These are phyloP conservation scores for Rhizomucor pusillus DNA, from an alignment of 371 early-diverging fungal species.

Conservation along the genomic window DNA sequence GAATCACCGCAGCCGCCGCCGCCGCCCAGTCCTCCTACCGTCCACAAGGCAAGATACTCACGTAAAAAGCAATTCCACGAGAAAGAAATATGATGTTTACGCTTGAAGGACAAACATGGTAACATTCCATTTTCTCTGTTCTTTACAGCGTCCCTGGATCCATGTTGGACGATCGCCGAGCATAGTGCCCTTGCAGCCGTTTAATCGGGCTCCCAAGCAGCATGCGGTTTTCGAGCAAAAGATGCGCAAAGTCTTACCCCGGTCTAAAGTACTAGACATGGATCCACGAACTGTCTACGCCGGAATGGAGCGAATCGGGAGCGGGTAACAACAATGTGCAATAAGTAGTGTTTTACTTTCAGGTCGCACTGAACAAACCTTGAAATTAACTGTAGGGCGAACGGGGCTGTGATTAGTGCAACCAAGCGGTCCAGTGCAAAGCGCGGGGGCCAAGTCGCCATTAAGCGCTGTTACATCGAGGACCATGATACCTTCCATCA, in stretches of 20 bases:
- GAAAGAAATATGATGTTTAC: background rate
- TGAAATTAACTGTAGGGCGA: conserved; percentile 17
- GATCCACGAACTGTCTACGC: conserved; percentile 39
- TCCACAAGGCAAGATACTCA: background rate
- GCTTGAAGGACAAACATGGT: too few relatives aligned
- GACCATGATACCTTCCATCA: conserved; percentile 46
- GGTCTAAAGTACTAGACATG: conserved; percentile 37
- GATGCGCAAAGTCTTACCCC: conserved; percentile 43
- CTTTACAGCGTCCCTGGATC: conserved; percentile 35
- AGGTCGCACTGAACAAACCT: conserved; percentile 3
- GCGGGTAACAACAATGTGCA: conserved; percentile 44
- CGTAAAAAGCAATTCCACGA: conserved; percentile 1
- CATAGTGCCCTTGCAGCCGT: conserved; percentile 40
- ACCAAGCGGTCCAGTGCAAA: conserved; percentile 20
- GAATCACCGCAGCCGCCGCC: conserved; percentile 6
- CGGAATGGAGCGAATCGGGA: conserved; percentile 42
- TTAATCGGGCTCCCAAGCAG: conserved; percentile 23
- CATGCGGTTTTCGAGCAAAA: conserved; percentile 34
- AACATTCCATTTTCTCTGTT: too few relatives aligned
- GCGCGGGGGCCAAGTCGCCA: conserved; percentile 30
- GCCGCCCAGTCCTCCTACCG: background rate
- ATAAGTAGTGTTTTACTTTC: background rate
- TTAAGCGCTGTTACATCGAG: conserved; percentile 51
- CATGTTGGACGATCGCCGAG: conserved; percentile 38
- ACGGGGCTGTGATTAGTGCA: conserved; percentile 32